These are phyloP conservation scores for Phytophthora agathidicida DNA, from an alignment of 352 stramenopile species.

Conservation along the genomic window DNA sequence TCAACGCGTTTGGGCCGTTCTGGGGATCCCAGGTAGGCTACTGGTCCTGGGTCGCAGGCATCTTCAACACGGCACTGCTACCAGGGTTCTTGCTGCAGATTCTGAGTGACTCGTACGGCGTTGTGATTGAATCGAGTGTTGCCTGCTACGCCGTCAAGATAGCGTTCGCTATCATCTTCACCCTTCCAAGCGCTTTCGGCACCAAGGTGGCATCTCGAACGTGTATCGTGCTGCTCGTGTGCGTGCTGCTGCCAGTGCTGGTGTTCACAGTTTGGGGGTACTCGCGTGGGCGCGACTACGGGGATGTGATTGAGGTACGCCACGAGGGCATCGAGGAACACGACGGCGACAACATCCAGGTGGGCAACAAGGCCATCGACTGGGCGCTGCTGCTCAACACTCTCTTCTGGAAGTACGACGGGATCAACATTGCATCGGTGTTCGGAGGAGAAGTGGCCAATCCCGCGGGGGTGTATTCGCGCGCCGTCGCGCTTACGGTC, in stretches of 20 bases:
- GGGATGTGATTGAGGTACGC: conserved; percentile 43
- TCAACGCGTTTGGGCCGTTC: conserved; percentile 91
- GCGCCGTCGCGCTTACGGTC: conserved; percentile 82
- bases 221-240: conserved; percentile 77
- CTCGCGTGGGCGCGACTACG: conserved; percentile 36
- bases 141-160: conserved; percentile 51
- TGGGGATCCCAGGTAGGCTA: conserved; percentile 85
- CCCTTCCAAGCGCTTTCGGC: conserved; percentile 44
- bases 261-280: conserved; percentile 63
- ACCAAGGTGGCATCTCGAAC: conserved; percentile 76
- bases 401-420: conserved; percentile 97
- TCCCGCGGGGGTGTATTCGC: conserved; percentile 78
- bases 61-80: conserved; percentile 91
- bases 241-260: conserved; percentile 92
- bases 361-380: too few species aligned
- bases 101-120: too few species aligned
- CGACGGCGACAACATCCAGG: too few species aligned
- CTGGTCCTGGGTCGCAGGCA: conserved; percentile 87
- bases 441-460: conserved; percentile 91
- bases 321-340: conserved; percentile 48
- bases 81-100: too few species aligned
- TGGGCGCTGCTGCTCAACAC: conserved; percentile 93
- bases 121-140: conserved; percentile 35
- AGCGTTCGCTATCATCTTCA: conserved; percentile 45
- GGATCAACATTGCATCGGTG: conserved; percentile 85